phyloP scores from a whole-genome alignment of 108 stramenopile genomes.

The Skeletonema grethae region DNA sequence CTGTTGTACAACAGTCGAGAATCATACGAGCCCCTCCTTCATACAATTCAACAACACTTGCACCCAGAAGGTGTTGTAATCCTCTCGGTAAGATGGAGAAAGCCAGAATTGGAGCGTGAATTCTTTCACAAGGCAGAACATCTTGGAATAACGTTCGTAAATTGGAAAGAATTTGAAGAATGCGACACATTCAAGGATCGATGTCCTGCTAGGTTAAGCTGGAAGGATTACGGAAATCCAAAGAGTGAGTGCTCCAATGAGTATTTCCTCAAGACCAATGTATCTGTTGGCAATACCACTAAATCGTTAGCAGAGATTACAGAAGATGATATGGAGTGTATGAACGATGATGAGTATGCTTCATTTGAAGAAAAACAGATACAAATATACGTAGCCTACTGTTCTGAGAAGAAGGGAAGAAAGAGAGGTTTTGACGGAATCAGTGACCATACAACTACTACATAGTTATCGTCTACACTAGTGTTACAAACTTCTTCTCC shows the following conservation, averaged over 20 bases:
- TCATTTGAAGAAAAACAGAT: slow-evolving; percentile 66
- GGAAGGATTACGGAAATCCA: slow-evolving; percentile 66
- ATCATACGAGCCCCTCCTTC: slow-evolving; percentile 57
- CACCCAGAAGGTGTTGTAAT: slow-evolving; percentile 47
- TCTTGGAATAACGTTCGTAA: slow-evolving; percentile 26
- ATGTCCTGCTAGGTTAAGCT: slow-evolving; percentile 42
- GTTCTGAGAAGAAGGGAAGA: not conserved
- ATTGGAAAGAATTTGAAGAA: slow-evolving; percentile 31
- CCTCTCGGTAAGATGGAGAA: slow-evolving; percentile 74
- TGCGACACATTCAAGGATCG: slow-evolving; percentile 10
- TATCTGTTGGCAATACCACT: slow-evolving; percentile 16
- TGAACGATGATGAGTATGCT: slow-evolving; percentile 59
- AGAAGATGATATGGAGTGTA: slow-evolving; percentile 44
- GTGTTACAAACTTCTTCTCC: not conserved
- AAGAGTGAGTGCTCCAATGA: slow-evolving; percentile 48
- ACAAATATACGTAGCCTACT: slow-evolving; percentile 58
- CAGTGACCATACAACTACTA: not conserved
- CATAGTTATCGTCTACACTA: not conserved
- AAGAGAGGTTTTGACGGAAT: not conserved
- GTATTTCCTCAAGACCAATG: slow-evolving; percentile 56
- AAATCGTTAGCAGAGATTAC: slow-evolving; percentile 56
- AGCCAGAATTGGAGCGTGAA: slow-evolving; percentile 64
- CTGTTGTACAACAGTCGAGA: slow-evolving; percentile 65
- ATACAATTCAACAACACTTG: slow-evolving; percentile 58
- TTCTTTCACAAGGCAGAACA: slow-evolving; percentile 55